Evolutionary conservation across 176 grass and related monocot genomes (phyloP).

Genomic region (Oropetium thomaeum): DNA sequence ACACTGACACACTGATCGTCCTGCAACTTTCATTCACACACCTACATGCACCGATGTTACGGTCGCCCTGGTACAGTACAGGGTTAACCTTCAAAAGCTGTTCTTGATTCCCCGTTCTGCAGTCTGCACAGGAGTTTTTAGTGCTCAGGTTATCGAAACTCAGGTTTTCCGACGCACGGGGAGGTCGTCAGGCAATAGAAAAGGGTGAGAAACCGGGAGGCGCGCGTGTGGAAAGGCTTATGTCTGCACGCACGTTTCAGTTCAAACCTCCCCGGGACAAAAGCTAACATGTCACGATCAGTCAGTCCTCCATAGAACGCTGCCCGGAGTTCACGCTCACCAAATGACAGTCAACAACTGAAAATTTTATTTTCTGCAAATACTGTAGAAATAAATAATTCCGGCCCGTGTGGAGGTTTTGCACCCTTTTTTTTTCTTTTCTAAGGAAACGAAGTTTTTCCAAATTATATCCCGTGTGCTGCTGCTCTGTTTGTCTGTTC

Average conservation of each 20-base stretch:
- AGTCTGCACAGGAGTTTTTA: neutral
- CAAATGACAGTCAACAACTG: neutral
- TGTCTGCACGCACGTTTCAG: neutral
- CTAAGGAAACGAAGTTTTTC: no score
- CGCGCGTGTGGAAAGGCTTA: no score
- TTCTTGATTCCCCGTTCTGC: neutral
- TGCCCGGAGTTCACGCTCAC: neutral
- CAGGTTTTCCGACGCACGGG: neutral
- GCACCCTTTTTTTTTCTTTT: no score
- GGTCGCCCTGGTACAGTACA: neutral
- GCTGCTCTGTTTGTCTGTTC: no score
- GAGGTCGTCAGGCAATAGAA: neutral
- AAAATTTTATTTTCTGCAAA: neutral
- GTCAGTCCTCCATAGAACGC: neutral
- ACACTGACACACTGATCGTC: no score
- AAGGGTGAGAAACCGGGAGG: neutral
- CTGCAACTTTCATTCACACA: neutral
- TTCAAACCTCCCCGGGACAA: neutral
- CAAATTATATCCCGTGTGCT: neutral
- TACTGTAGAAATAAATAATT: neutral
- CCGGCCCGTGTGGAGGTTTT: neutral
- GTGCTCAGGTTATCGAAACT: neutral
- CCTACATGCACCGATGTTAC: neutral
- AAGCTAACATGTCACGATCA: neutral
- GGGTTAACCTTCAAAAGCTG: neutral